These are phyloP conservation scores for Sungouiella thailandica DNA, from an alignment of 805 yeast species.

Conservation along the genomic window DNA sequence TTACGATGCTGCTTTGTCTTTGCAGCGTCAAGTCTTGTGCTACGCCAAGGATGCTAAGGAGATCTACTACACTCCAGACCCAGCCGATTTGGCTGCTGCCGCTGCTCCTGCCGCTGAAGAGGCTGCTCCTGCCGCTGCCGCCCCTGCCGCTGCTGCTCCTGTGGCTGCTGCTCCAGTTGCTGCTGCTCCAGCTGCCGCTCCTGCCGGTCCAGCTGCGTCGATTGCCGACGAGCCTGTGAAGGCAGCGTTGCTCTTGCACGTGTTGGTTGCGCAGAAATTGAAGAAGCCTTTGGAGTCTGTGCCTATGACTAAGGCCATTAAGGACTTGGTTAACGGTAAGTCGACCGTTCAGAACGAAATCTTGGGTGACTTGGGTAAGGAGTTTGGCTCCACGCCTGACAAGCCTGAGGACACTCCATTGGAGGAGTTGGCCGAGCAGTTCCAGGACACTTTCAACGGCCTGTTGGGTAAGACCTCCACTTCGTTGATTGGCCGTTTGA, in stretches of 20 bases:
- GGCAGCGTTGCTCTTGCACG: constrained; percentile 78
- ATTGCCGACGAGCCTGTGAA: constrained; percentile 86
- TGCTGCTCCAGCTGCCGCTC: constrained; percentile 58
- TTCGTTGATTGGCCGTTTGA: constrained; percentile 82
- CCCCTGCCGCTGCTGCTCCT: constrained; percentile 39
- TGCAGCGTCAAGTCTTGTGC: constrained; percentile 90
- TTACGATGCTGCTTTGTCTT: constrained; percentile 93
- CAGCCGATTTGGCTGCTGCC: constrained; percentile 41
- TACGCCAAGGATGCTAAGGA: constrained; percentile 95
- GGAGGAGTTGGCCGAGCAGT: constrained; percentile 89
- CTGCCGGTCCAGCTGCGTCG: constrained; percentile 77
- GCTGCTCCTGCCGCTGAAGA: constrained; percentile 31
- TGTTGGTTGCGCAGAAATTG: constrained; percentile 90
- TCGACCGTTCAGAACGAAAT: constrained; percentile 98
- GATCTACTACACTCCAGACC: constrained; percentile 89
- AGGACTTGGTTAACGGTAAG: constrained; percentile 97
- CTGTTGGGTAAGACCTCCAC: constrained; percentile 90
- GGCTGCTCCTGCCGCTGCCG: constrained; percentile 34
- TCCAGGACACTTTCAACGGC: constrained; percentile 88
- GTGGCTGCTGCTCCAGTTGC: constrained; percentile 55
- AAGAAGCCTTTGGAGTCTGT: constrained; percentile 85
- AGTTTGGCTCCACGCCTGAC: constrained; percentile 96
- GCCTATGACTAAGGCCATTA: constrained; percentile 88
- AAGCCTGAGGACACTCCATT: constrained; percentile 98
- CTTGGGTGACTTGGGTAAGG: constrained; percentile 97